Conservation (phyloP, 495 filamentous ascomycete genomes). For the Neurospora sp. region DNA sequence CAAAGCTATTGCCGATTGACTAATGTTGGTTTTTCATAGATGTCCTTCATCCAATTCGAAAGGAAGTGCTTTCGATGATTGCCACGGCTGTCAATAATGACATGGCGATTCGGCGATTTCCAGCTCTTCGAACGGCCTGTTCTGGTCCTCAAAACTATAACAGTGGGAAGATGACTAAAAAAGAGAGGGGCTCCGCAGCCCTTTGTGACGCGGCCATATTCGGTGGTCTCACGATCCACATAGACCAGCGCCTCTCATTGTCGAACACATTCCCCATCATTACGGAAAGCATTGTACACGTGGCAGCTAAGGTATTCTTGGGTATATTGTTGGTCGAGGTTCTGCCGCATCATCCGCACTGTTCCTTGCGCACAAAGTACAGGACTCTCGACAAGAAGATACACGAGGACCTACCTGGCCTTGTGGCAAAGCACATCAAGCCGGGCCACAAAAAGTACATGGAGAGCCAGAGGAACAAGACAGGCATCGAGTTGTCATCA, state of each 20-base stretch:
- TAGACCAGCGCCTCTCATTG: neutral
- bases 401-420: neutral
- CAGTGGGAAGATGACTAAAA: neutral
- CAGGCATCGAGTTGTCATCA: neutral
- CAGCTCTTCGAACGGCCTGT: neutral
- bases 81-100: neutral
- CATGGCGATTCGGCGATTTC: neutral
- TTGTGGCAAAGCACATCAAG: neutral
- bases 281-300: neutral
- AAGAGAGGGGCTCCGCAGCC: neutral
- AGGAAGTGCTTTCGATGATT: neutral
- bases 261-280: no score
- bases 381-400: neutral
- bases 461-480: neutral
- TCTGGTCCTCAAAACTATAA: neutral
- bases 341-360: neutral
- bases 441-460: neutral
- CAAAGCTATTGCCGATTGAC: neutral
- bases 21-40: neutral
- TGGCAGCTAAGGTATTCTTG: neutral
- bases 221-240: neutral
- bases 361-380: neutral
- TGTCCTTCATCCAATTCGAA: neutral
- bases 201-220: neutral
- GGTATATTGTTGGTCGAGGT: neutral